A percentile compares a stretch with the other conserved stretches of the same genome.
Evolutionary conservation across 2,329 filamentous ascomycete species (phyloP).

Genomic region (Scleromitrula shiraiana): DNA sequence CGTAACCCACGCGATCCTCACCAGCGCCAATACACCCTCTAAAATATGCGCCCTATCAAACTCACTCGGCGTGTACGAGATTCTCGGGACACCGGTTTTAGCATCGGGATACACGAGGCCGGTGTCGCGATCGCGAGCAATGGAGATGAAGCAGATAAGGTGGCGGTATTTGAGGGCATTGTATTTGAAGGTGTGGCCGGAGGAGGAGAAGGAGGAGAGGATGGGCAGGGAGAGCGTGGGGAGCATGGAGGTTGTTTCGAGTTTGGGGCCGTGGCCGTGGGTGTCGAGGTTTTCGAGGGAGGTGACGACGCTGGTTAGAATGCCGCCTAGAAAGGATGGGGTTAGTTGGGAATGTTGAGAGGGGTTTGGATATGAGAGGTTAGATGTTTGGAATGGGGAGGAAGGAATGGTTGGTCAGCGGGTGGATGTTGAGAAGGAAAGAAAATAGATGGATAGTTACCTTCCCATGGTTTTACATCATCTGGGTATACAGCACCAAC

Average conservation of each 20-base stretch:
- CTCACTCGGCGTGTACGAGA: conserved; percentile 63
- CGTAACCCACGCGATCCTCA: conserved; percentile 69
- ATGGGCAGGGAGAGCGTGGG: conserved; percentile 56
- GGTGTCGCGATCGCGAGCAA: conserved; percentile 67
- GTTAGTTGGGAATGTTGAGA: too few relatives aligned
- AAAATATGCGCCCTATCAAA: conserved; percentile 67
- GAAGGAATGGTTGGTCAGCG: background rate
- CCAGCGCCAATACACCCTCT: conserved; percentile 61
- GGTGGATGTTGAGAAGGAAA: too few relatives aligned
- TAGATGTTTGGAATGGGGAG: background rate
- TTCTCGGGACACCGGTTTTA: conserved; percentile 50
- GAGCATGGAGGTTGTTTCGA: conserved; percentile 69
- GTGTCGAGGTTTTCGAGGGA: conserved; percentile 77
- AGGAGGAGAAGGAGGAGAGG: conserved; percentile 64
- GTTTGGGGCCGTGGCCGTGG: conserved; percentile 71
- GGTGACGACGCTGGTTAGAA: conserved; percentile 69
- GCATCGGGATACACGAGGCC: conserved; percentile 70
- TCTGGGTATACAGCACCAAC: conserved; percentile 58
- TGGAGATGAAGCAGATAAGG: conserved; percentile 63
- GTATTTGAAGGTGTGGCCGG: conserved; percentile 65
- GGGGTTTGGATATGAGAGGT: too few relatives aligned
- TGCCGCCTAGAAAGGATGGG: conserved; percentile 39
- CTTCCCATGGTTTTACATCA: conserved; percentile 61
- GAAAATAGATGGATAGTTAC: conserved; percentile 9
- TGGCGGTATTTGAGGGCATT: conserved; percentile 59